Evolutionary conservation across 2,329 filamentous ascomycete genomes (phyloP).

Genomic region (Pyrenophora seminiperda): DNA sequence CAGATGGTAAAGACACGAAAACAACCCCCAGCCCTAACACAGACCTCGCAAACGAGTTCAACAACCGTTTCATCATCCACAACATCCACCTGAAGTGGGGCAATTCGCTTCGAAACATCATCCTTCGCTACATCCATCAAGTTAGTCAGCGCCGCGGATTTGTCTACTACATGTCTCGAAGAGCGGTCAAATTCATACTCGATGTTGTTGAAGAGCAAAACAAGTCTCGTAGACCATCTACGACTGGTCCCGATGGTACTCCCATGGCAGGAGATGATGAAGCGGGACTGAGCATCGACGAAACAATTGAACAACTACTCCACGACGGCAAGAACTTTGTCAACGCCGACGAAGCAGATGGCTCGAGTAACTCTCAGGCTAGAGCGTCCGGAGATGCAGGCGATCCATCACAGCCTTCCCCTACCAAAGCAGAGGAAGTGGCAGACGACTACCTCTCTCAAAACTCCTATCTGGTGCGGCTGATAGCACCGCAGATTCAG

Average conservation of each 20-base stretch:
- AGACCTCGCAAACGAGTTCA: conserved; percentile 92
- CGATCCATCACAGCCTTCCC: conserved; percentile 21
- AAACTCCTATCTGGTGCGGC: conserved; percentile 90
- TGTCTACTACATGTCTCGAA: conserved; percentile 94
- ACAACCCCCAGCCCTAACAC: conserved; percentile 65
- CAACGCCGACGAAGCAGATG: conserved; percentile 66
- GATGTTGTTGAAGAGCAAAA: conserved; percentile 96
- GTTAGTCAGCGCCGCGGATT: conserved; percentile 95
- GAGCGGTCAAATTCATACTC: conserved; percentile 95
- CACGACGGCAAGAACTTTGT: conserved; percentile 84
- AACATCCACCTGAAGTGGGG: conserved; percentile 99
- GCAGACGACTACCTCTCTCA: conserved; percentile 86
- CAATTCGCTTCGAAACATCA: conserved; percentile 92
- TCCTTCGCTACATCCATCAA: conserved; percentile 95
- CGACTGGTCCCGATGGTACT: conserved; percentile 32
- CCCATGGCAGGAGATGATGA: conserved; percentile 56
- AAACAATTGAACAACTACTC: conserved; percentile 83
- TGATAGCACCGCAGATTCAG: conserved; percentile 97
- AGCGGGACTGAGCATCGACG: conserved; percentile 72
- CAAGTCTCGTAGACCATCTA: conserved; percentile 59
- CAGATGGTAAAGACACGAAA: conserved; percentile 61
- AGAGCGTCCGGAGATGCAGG: conserved; percentile 5
- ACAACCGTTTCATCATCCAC: conserved; percentile 97
- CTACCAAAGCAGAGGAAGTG: conserved; percentile 62
- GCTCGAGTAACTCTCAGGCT: conserved; percentile 5